phyloP scores from a whole-genome alignment of 495 filamentous ascomycete genomes.

The Tuber microsphaerosporum region DNA sequence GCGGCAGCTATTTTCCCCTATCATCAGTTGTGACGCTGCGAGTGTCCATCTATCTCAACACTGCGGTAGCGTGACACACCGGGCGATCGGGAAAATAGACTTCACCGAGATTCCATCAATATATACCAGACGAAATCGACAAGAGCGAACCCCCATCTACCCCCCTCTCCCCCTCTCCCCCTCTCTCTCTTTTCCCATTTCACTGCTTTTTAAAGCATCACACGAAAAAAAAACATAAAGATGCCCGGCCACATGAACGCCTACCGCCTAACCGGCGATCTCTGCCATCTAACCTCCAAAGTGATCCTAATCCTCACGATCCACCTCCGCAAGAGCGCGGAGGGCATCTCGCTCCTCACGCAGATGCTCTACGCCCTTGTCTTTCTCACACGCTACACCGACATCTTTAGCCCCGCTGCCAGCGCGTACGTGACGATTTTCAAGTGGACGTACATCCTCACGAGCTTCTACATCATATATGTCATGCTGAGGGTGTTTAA shows the following conservation, averaged over 20 bases:
- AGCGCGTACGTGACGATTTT: conserved; percentile 60
- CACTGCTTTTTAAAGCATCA: background rate
- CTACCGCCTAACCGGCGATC: conserved; percentile 74
- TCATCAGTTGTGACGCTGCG: background rate
- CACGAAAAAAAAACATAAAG: background rate
- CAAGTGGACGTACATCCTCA: conserved; percentile 80
- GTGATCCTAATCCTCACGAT: conserved; percentile 86
- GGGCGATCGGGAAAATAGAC: background rate
- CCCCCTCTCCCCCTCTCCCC: background rate
- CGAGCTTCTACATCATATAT: conserved; percentile 78
- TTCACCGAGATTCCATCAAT: background rate
- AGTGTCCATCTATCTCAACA: background rate
- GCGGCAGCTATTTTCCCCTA: background rate
- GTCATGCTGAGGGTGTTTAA: conserved; percentile 82
- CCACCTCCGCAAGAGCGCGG: conserved; percentile 76
- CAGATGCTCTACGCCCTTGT: conserved; percentile 81
- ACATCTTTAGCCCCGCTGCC: conserved; percentile 55
- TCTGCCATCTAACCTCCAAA: conserved; percentile 77
- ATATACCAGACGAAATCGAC: background rate
- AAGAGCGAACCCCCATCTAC: background rate
- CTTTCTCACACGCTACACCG: conserved; percentile 79
- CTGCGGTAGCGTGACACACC: background rate
- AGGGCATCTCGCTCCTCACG: conserved; percentile 94
- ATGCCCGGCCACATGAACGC: conserved; percentile 46
- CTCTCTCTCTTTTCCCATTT: background rate